Evolutionary conservation across 257 asterid species (phyloP).

Genomic region (Galeopsis tetrahit): DNA sequence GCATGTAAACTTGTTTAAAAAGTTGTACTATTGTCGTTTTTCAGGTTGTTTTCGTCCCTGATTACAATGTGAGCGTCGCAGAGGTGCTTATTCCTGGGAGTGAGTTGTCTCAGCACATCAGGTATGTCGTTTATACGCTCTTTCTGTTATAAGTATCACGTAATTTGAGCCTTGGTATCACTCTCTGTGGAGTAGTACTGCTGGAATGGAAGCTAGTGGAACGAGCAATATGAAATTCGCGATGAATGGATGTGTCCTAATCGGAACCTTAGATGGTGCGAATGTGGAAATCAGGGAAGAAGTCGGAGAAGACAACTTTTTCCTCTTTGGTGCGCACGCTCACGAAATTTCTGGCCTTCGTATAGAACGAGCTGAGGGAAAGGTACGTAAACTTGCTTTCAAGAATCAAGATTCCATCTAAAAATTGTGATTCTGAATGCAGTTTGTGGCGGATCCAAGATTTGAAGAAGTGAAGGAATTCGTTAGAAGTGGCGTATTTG

Average conservation of each 20-base stretch:
- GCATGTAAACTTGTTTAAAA: background rate
- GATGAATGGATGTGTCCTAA: slow-evolving; percentile 66
- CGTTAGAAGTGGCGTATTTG: slow-evolving; percentile 56
- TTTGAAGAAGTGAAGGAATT: slow-evolving; percentile 68
- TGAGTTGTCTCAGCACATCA: slow-evolving; percentile 70
- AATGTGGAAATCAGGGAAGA: slow-evolving; percentile 70
- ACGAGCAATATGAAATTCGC: slow-evolving; percentile 72
- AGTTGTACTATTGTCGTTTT: background rate
- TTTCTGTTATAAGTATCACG: slow-evolving; percentile 4
- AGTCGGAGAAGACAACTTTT: slow-evolving; percentile 65
- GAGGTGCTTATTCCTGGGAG: slow-evolving; percentile 73
- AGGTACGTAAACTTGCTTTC: slow-evolving; percentile 37
- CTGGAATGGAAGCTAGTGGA: slow-evolving; percentile 81
- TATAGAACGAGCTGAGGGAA: slow-evolving; percentile 64
- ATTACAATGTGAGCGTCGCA: slow-evolving; percentile 71
- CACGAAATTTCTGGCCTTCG: slow-evolving; percentile 60
- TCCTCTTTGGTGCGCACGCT: slow-evolving; percentile 63
- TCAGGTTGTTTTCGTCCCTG: slow-evolving; percentile 66
- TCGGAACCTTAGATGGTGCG: slow-evolving; percentile 73
- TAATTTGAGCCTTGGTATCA: slow-evolving; percentile 11
- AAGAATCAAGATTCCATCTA: background rate
- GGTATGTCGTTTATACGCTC: slow-evolving; percentile 39
- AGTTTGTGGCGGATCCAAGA: slow-evolving; percentile 64
- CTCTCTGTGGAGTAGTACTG: slow-evolving; percentile 48
- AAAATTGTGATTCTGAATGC: slow-evolving; percentile 28